These are phyloP conservation scores for Trichoderma atroviride DNA, from an alignment of 2,329 filamentous ascomycete species.

Conservation along the genomic window DNA sequence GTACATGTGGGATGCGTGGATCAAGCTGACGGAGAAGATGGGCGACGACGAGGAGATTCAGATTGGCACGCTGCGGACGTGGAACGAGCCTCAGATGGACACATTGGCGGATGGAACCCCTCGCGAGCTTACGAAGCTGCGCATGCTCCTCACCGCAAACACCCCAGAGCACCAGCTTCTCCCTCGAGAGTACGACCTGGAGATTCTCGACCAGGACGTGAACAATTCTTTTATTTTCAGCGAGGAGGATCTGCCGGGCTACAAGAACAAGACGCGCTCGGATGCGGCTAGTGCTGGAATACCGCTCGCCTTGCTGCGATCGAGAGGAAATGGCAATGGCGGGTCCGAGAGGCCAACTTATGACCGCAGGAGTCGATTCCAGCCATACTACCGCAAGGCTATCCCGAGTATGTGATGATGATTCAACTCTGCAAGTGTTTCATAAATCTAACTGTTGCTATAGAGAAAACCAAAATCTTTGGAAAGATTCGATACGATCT, in stretches of 20 bases:
- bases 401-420: slow-evolving; percentile 66
- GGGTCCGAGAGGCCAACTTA: slow-evolving; percentile 47
- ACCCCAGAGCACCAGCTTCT: slow-evolving; percentile 70
- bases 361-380: slow-evolving; percentile 49
- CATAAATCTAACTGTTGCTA: slow-evolving; percentile 29
- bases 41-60: slow-evolving; percentile 81
- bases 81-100: slow-evolving; percentile 57
- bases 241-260: slow-evolving; percentile 79
- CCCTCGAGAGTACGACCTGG: slow-evolving; percentile 87
- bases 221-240: slow-evolving; percentile 90
- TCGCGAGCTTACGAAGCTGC: slow-evolving; percentile 44
- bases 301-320: slow-evolving; percentile 56
- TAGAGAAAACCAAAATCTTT: slow-evolving; percentile 77
- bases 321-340: slow-evolving; percentile 19
- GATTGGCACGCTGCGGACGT: slow-evolving; percentile 72
- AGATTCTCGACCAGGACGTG: slow-evolving; percentile 64
- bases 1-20: slow-evolving; percentile 80
- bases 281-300: slow-evolving; percentile 62
- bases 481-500: slow-evolving; percentile 77
- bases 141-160: slow-evolving; percentile 68
- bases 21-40: slow-evolving; percentile 55
- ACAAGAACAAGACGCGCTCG: slow-evolving; percentile 55
- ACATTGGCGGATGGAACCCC: slow-evolving; percentile 50
- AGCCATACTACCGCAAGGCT: slow-evolving; percentile 69
- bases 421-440: too few relatives aligned